Conservation (phyloP, 192 early-diverging fungal genomes). For the Coemansia sp. region DNA sequence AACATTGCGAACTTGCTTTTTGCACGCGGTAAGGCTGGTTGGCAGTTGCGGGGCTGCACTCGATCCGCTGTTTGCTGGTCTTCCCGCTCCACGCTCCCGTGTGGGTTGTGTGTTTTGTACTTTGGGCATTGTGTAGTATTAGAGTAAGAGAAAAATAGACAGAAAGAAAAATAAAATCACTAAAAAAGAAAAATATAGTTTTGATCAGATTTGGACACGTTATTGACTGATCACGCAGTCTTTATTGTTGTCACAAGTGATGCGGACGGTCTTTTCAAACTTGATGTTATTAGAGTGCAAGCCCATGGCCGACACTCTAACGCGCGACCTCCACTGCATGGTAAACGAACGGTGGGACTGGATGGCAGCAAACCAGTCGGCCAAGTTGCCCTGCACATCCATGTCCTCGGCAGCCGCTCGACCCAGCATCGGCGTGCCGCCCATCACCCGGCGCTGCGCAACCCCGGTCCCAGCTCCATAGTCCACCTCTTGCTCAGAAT, state of each 20-base stretch:
- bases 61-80: background rate
- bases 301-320: slow-evolving; percentile 37
- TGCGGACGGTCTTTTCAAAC: slow-evolving; percentile 45
- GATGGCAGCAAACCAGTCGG: slow-evolving; percentile 43
- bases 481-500: slow-evolving; percentile 5
- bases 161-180: background rate
- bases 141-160: slow-evolving; percentile 2
- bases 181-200: background rate
- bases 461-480: background rate
- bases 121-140: slow-evolving; percentile 14
- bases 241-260: slow-evolving; percentile 24
- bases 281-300: slow-evolving; percentile 35
- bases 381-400: slow-evolving; percentile 11
- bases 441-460: slow-evolving; percentile 21
- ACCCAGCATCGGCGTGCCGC: slow-evolving; percentile 9
- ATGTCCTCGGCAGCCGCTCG: slow-evolving; percentile 16
- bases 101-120: background rate
- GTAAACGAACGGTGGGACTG: slow-evolving; percentile 32
- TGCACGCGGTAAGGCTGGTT: slow-evolving; percentile 32
- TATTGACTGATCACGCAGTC: slow-evolving; percentile 26
- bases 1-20: slow-evolving; percentile 33
- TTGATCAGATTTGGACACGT: slow-evolving; percentile 2
- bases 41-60: slow-evolving; percentile 13
- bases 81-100: background rate
- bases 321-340: slow-evolving; percentile 46